Evolutionary conservation across 495 filamentous ascomycete genomes (phyloP).

Genomic region (Neurospora sp.): DNA sequence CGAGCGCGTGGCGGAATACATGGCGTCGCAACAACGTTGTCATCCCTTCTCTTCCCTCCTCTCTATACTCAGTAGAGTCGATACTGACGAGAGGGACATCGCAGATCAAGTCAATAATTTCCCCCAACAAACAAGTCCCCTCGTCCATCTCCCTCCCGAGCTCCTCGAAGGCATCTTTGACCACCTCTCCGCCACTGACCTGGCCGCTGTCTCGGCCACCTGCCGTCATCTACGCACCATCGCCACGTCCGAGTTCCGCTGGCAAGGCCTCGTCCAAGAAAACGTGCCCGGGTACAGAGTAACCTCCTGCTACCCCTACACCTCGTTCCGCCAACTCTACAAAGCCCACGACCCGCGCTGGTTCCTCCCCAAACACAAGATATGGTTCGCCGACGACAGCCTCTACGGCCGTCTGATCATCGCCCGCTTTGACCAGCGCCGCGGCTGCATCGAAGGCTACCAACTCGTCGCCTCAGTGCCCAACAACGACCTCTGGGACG

Average conservation of each 20-base stretch:
- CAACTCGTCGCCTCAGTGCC: slow-evolving; percentile 54
- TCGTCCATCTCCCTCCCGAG: slow-evolving; percentile 51
- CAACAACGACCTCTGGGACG: background rate
- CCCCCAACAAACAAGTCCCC: slow-evolving; percentile 1
- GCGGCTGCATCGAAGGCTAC: slow-evolving; percentile 72
- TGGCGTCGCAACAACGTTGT: background rate
- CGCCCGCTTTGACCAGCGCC: slow-evolving; percentile 57
- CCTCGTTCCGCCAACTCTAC: slow-evolving; percentile 58
- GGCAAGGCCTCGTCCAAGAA: slow-evolving; percentile 51
- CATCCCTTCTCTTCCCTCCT: background rate
- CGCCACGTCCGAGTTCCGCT: slow-evolving; percentile 47
- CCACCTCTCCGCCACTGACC: slow-evolving; percentile 48
- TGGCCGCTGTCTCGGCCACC: slow-evolving; percentile 43
- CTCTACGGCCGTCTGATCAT: slow-evolving; percentile 61
- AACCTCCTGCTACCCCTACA: slow-evolving; percentile 44
- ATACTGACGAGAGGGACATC: background rate
- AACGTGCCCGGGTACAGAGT: slow-evolving; percentile 48
- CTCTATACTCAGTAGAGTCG: background rate
- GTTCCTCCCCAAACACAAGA: slow-evolving; percentile 67
- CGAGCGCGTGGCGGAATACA: background rate
- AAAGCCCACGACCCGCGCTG: slow-evolving; percentile 67
- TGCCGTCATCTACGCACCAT: slow-evolving; percentile 44
- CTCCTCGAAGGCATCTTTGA: slow-evolving; percentile 51
- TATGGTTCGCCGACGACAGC: slow-evolving; percentile 78
- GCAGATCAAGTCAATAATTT: background rate